A percentile compares a stretch with the other conserved stretches of the same genome.
Evolutionary conservation across 2,329 filamentous ascomycete genomes (phyloP).

Genomic region (Sclerotinia spermophila): DNA sequence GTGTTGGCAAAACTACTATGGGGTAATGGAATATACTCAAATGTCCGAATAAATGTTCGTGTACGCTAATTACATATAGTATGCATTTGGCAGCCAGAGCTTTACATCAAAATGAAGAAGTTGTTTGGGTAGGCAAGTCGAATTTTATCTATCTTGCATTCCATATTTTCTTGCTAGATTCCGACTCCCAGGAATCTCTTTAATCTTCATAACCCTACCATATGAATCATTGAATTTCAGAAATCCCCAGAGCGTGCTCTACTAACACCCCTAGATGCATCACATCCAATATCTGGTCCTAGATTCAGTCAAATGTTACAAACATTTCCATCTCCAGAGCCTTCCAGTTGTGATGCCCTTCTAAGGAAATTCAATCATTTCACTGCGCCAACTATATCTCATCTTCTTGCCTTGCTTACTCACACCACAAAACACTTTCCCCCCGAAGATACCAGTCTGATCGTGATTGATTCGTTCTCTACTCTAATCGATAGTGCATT

Average conservation of each 20-base stretch:
- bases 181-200: neutral
- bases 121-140: conserved; percentile 74
- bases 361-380: conserved; percentile 62
- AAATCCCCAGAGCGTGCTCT: neutral
- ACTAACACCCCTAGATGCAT: conserved; percentile 32
- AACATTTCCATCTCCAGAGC: conserved; percentile 17
- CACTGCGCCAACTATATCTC: conserved; percentile 54
- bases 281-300: conserved; percentile 42
- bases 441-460: conserved; percentile 57
- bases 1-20: conserved; percentile 78
- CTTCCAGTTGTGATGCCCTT: conserved; percentile 21
- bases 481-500: conserved; percentile 74
- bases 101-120: conserved; percentile 56
- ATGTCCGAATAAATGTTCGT: neutral
- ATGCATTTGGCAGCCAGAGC: conserved; percentile 66
- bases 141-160: neutral
- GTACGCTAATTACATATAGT: conserved; percentile 43
- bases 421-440: conserved; percentile 63
- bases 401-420: conserved; percentile 68
- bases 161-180: neutral
- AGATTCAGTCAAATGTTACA: conserved; percentile 48
- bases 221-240: neutral
- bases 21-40: conserved; percentile 40
- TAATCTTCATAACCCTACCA: neutral
- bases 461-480: conserved; percentile 77